These are phyloP conservation scores for Pleoardoris graminearum DNA, from an alignment of 2,329 filamentous ascomycete species.

Conservation along the genomic window DNA sequence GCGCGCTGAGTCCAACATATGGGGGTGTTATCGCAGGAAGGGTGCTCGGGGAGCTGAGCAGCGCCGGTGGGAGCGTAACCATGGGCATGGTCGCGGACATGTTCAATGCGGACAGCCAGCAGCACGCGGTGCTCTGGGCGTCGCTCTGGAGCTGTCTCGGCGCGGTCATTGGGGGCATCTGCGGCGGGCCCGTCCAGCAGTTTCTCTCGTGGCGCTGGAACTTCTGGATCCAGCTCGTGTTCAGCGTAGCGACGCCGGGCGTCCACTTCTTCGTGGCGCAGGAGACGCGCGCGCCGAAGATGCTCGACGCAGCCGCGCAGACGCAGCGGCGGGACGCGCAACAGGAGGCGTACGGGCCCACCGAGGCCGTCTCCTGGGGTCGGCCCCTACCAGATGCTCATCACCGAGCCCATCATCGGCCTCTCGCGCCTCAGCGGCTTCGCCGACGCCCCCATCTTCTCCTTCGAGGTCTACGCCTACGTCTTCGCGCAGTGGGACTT, in stretches of 20 bases:
- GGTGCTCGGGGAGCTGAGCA: conserved; percentile 45
- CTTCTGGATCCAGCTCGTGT: conserved; percentile 84
- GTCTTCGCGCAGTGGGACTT: conserved; percentile 71
- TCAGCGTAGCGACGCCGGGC: conserved; percentile 69
- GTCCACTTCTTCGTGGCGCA: conserved; percentile 71
- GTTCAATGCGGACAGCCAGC: conserved; percentile 8
- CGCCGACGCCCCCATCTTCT: conserved; percentile 77
- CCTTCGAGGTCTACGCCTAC: conserved; percentile 70
- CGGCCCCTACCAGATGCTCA: conserved; percentile 72
- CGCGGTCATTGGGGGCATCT: conserved; percentile 75
- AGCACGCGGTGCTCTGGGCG: conserved; percentile 58
- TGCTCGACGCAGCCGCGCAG: conserved; percentile 78
- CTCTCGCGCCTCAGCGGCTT: conserved; percentile 74
- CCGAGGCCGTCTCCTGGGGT: conserved; percentile 55
- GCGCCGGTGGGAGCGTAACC: conserved; percentile 66
- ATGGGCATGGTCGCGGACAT: conserved; percentile 67
- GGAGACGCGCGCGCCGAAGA: conserved; percentile 73
- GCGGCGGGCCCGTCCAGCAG: conserved; percentile 72
- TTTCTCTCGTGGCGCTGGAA: conserved; percentile 73
- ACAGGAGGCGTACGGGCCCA: conserved; percentile 65
- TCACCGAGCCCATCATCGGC: conserved; percentile 74
- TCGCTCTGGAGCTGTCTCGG: conserved; percentile 62
- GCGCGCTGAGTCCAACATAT: conserved; percentile 71
- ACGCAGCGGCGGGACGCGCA: conserved; percentile 65
- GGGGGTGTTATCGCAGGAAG: conserved; percentile 65